A percentile compares a stretch with the other conserved stretches of the same genome.
Conservation (phyloP, 2,329 filamentous ascomycete species). For the Atkinsonella texensis region DNA sequence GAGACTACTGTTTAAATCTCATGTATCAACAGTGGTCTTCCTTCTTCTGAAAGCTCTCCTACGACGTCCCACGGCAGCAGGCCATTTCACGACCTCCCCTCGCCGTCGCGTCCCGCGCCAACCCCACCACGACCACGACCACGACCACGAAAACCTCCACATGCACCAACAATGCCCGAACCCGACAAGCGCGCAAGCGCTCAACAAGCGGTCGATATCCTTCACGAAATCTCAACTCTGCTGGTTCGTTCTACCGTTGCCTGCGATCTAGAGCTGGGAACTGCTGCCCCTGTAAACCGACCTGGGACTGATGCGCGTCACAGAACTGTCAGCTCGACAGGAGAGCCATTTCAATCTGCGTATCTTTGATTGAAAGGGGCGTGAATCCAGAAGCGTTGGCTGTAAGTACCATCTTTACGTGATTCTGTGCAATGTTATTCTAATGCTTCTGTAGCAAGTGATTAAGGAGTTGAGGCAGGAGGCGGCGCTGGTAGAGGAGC, state of each 20-base stretch:
- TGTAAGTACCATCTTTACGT: conserved; percentile 40
- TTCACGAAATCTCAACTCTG: conserved; percentile 78
- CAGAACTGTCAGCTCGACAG: conserved; percentile 92
- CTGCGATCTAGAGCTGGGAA: no score
- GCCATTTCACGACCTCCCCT: not conserved
- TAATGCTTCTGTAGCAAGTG: conserved; percentile 32
- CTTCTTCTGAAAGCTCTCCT: no score
- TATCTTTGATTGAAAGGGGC: conserved; percentile 93
- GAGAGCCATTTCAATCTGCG: conserved; percentile 83
- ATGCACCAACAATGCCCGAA: conserved; percentile 28
- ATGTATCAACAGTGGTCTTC: no score
- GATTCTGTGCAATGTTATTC: not conserved
- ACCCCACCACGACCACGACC: conserved; percentile 2
- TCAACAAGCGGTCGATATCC: conserved; percentile 71
- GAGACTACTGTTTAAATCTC: no score
- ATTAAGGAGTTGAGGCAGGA: conserved; percentile 49
- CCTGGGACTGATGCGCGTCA: conserved; percentile 5
- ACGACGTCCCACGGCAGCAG: no score
- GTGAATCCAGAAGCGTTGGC: conserved; percentile 92
- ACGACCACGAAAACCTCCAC: conserved; percentile 1
- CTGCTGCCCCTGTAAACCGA: not conserved
- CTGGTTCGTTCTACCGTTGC: conserved; percentile 45
- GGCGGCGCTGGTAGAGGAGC: conserved; percentile 34
- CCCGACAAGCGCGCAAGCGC: conserved; percentile 61
- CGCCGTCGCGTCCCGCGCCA: not conserved